Base-by-base conservation (phyloP, 768 basidiomycete genomes). In the Boletus rubropictus region DNA sequence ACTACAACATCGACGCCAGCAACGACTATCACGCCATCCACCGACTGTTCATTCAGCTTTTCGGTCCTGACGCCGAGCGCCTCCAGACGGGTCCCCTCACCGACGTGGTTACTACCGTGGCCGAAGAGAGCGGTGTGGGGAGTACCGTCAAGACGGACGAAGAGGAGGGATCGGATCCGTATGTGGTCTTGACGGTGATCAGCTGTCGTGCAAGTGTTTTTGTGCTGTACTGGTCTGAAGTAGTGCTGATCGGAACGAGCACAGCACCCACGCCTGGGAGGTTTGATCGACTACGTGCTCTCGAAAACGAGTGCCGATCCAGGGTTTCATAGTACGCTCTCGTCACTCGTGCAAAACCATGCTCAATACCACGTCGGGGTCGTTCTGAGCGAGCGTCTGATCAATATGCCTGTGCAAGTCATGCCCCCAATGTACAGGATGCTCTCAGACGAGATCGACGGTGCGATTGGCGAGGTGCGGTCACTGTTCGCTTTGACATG, bases 331-430 rank as follows among this genome's bases (percentile, higher is more conserved):
- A 48, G 71, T 22, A 65, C 77, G 10, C 74, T 89, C 21, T 72
- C 76, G 53, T 61, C 65, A 9, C 70, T 86, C 6, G 38, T 60
- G 4, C 34, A 33, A 1, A 10, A 47, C 9, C 40, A 45, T 17
- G 27, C 57, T 29, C 65, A 69, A 31, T 80, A 32, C 6, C 54
- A 86, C 51, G 79, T 95, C 38, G 95, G 90, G 2, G 74, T 96
- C 15, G 75, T 97, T 8, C 72, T 99, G 53, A 87, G 84, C 53
- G 91, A 96, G 64, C 76, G 95, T 0, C 72, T 98, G 42, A 76
- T 96, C 54, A 99, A 98, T 64, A 94, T 99, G 84, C 95, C 95
- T 0, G 85, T 92, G 12, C 90, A 97, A 56, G 81, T 93, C 29
- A 76, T 94, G 8, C 86, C 92, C 5, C 93, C 91, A 1, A 86